Percentiles rank a stretch among this genome's conserved stretches.
phyloP scores from a whole-genome alignment of 352 stramenopile species.

The Pythium plurisporium region DNA sequence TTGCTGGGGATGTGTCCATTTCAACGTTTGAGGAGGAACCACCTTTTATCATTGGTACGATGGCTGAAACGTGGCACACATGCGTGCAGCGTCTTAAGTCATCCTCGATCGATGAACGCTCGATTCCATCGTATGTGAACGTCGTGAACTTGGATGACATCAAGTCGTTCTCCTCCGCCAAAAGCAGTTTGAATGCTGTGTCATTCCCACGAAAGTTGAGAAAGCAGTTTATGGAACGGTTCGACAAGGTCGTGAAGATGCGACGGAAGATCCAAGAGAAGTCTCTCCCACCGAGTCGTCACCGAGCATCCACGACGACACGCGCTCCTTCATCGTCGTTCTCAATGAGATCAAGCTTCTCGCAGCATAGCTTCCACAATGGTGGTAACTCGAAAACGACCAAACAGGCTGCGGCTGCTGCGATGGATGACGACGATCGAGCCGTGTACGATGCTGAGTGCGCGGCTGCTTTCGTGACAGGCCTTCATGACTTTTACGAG shows the following conservation, averaged over 20 bases:
- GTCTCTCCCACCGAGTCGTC: background rate
- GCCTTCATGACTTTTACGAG: conserved; percentile 66
- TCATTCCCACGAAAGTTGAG: conserved; percentile 69
- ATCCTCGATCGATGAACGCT: conserved; percentile 43
- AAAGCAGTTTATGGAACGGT: conserved; percentile 66
- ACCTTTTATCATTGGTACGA: conserved; percentile 63
- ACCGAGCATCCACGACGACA: background rate
- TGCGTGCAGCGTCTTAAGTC: conserved; percentile 47
- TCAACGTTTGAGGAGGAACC: conserved; percentile 33
- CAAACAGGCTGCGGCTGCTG: background rate
- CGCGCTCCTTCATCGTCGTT: conserved; percentile 4
- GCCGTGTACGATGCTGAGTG: conserved; percentile 60
- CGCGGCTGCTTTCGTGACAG: conserved; percentile 41
- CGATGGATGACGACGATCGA: conserved; percentile 37
- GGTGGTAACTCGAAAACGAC: background rate
- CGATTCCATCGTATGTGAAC: conserved; percentile 54
- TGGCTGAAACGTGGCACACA: conserved; percentile 63
- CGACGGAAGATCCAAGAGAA: conserved; percentile 56
- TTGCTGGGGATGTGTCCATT: background rate
- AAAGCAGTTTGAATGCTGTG: conserved; percentile 50
- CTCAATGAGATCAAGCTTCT: conserved; percentile 14
- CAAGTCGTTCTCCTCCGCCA: conserved; percentile 43
- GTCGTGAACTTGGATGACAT: conserved; percentile 66
- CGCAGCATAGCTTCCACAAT: conserved; percentile 1
- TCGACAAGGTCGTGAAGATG: conserved; percentile 65